Conservation (phyloP, 306 rosid species). For the Lathyrus tuberosus region DNA sequence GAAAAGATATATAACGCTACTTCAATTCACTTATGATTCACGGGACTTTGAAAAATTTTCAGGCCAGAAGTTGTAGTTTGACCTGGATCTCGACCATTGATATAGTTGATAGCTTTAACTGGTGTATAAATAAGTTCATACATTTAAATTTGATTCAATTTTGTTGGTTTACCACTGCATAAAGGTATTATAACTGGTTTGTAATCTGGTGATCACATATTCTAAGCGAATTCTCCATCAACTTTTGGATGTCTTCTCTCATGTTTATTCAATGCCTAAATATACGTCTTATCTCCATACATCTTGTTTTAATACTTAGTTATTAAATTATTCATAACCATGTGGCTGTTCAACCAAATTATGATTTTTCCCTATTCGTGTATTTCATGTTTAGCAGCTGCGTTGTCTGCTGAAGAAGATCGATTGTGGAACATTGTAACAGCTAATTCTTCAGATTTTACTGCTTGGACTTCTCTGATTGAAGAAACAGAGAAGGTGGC, state of each 20-base stretch:
- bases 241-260: not conserved
- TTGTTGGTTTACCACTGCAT: constrained; percentile 11
- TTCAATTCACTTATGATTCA: not conserved
- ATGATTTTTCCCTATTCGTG: constrained; percentile 20
- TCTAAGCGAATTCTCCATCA: not conserved
- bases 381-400: constrained; percentile 43
- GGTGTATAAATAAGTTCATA: not conserved
- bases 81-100: not conserved
- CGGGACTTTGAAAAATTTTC: not conserved
- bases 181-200: not conserved
- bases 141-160: constrained; percentile 5
- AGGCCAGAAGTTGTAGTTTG: not conserved
- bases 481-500: constrained; percentile 95
- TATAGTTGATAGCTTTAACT: not conserved
- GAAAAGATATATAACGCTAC: not conserved
- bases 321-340: not conserved
- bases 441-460: constrained; percentile 90
- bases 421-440: constrained; percentile 92
- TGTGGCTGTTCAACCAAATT: constrained; percentile 1
- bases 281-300: not conserved
- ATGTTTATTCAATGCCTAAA: not conserved
- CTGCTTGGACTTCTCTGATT: constrained; percentile 90
- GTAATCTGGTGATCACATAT: constrained; percentile 16
- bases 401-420: constrained; percentile 89
- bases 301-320: not conserved